Percentiles rank a stretch among this genome's conserved stretches.
Conservation (phyloP, 108 stramenopile genomes). For the Fragilariopsis cylindrus region DNA sequence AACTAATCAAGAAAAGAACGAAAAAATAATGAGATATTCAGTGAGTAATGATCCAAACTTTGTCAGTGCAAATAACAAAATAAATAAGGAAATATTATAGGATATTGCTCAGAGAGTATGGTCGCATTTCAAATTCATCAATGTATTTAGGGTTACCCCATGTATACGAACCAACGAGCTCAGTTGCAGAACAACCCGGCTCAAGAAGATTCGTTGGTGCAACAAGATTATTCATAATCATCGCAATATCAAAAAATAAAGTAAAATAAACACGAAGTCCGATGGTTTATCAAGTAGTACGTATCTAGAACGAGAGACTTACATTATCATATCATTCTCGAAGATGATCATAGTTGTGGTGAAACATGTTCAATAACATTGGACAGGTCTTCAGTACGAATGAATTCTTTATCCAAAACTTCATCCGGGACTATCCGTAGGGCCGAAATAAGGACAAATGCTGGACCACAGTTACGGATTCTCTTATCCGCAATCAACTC, state of each 20-base stretch:
- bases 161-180: slow-evolving; percentile 48
- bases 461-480: slow-evolving; percentile 64
- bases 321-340: neutral
- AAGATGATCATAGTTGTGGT: neutral
- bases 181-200: slow-evolving; percentile 57
- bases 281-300: no score
- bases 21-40: neutral
- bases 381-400: slow-evolving; percentile 13
- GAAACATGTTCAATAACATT: slow-evolving; percentile 6
- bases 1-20: no score
- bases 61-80: neutral
- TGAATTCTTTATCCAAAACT: neutral
- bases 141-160: slow-evolving; percentile 43
- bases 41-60: neutral
- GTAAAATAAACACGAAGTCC: slow-evolving; percentile 1
- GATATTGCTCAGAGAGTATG: slow-evolving; percentile 75
- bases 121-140: slow-evolving; percentile 81
- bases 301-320: no score
- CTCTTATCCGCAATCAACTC: slow-evolving; percentile 1
- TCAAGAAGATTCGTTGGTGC: slow-evolving; percentile 49
- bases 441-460: slow-evolving; percentile 36
- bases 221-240: slow-evolving; percentile 60
- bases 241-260: slow-evolving; percentile 20
- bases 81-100: neutral
- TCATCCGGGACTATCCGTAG: slow-evolving; percentile 1